A percentile compares a stretch with the other conserved stretches of the same genome.
These are phyloP conservation scores for Cicer yamashitae DNA, from an alignment of 306 rosid species.

Conservation along the genomic window DNA sequence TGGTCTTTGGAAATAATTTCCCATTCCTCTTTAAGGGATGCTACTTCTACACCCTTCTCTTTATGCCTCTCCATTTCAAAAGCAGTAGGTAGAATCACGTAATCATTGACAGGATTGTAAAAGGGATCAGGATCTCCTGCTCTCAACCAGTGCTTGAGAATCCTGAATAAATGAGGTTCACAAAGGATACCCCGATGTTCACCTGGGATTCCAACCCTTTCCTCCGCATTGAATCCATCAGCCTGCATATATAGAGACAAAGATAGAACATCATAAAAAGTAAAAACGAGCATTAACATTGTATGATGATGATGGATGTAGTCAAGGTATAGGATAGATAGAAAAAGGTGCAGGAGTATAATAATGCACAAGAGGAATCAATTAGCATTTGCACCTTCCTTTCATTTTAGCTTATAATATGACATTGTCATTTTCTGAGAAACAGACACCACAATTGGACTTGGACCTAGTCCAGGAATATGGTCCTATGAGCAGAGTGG, in stretches of 20 bases:
- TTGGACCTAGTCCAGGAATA: background rate
- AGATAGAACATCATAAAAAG: background rate
- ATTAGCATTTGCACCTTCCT: background rate
- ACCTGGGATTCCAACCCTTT: constrained; percentile 90
- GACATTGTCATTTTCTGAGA: background rate
- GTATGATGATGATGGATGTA: constrained; percentile 3
- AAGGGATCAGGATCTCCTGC: constrained; percentile 89
- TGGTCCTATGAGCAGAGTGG: background rate
- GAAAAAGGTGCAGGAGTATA: background rate
- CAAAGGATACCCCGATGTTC: constrained; percentile 88
- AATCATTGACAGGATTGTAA: constrained; percentile 92
- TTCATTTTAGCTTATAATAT: background rate
- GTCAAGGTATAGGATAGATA: background rate
- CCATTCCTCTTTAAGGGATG: constrained; percentile 95
- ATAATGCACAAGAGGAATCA: constrained; percentile 7
- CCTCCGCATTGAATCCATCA: constrained; percentile 89
- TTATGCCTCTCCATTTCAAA: constrained; percentile 70
- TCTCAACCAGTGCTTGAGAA: constrained; percentile 89
- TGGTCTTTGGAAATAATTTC: constrained; percentile 70
- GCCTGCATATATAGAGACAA: constrained; percentile 59
- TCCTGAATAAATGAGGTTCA: constrained; percentile 85
- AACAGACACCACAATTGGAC: background rate
- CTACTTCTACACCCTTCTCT: constrained; percentile 70
- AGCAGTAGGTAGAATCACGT: constrained; percentile 84
- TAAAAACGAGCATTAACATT: background rate